Conservation (phyloP, 2,329 filamentous ascomycete species). For the Talaromyces sp. region DNA sequence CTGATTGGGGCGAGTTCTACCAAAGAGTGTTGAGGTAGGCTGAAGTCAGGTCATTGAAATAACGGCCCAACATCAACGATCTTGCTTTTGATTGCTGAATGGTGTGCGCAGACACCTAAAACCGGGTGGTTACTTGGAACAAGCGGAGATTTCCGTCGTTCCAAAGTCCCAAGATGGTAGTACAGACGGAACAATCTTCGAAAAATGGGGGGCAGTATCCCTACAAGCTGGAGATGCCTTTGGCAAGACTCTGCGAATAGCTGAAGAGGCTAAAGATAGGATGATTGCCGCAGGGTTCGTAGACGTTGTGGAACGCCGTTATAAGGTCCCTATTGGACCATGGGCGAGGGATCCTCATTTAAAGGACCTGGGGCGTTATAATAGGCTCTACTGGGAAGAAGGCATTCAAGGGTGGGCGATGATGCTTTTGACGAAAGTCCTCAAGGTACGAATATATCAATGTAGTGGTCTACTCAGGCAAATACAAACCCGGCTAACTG, state of each 20-base stretch:
- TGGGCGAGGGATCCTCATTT: slow-evolving; percentile 18
- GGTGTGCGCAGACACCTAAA: slow-evolving; percentile 20
- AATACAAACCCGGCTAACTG: background rate
- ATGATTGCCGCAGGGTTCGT: slow-evolving; percentile 16
- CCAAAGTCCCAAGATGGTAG: slow-evolving; percentile 21
- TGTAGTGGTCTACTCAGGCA: background rate
- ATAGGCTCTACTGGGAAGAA: slow-evolving; percentile 10
- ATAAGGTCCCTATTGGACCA: slow-evolving; percentile 14
- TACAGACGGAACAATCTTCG: slow-evolving; percentile 11
- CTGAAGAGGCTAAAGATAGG: slow-evolving; percentile 14
- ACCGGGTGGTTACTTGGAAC: slow-evolving; percentile 25
- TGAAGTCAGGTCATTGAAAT: background rate
- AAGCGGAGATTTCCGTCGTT: slow-evolving; percentile 19
- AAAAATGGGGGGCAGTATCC: slow-evolving; percentile 9
- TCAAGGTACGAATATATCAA: background rate
- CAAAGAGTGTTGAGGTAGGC: slow-evolving; percentile 2
- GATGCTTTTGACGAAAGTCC: slow-evolving; percentile 8
- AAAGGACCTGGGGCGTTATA: slow-evolving; percentile 14
- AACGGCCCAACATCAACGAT: background rate
- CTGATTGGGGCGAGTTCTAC: slow-evolving; percentile 10
- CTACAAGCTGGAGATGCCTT: slow-evolving; percentile 11
- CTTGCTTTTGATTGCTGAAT: background rate
- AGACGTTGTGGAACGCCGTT: slow-evolving; percentile 13
- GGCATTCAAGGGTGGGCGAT: slow-evolving; percentile 13
- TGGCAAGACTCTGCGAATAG: slow-evolving; percentile 13